Percentiles rank a stretch among this genome's conserved stretches.
These are phyloP conservation scores for Xerocomus brunneocitrinus DNA, from an alignment of 768 basidiomycete genomes.

Conservation along the genomic window DNA sequence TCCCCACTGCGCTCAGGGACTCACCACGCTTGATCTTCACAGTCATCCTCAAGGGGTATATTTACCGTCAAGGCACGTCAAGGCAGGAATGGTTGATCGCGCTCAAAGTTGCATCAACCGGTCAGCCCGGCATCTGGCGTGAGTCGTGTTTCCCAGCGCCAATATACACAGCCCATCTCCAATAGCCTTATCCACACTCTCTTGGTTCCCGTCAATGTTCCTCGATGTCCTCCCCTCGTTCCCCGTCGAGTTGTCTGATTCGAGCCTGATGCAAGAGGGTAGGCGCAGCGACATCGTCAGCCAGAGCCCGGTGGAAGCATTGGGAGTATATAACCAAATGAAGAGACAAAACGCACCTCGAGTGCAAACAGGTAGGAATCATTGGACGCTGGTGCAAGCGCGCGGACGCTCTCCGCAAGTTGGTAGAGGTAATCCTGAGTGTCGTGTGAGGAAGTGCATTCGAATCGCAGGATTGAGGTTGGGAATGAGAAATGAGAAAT, in stretches of 20 bases:
- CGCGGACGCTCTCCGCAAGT: conserved; percentile 67
- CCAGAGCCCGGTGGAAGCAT: neutral
- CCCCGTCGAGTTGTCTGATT: conserved; percentile 11
- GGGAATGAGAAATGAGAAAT: too few species aligned
- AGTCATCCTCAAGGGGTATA: neutral
- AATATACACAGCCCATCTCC: neutral
- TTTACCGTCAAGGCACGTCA: neutral
- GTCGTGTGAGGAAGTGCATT: neutral
- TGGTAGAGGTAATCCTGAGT: conserved; percentile 81
- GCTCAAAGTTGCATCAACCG: neutral
- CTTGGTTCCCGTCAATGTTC: neutral
- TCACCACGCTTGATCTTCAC: neutral
- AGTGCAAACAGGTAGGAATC: conserved; percentile 76
- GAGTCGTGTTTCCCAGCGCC: neutral
- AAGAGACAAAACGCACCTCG: conserved; percentile 47
- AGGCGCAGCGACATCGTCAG: neutral
- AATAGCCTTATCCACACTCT: too few species aligned
- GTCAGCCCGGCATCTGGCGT: neutral
- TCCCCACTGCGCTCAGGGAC: neutral
- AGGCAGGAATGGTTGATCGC: neutral
- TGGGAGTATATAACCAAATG: neutral
- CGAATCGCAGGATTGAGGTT: neutral
- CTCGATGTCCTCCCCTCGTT: neutral
- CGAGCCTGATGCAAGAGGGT: conserved; percentile 1
- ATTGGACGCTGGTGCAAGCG: conserved; percentile 66